Conservation (phyloP, 2,329 filamentous ascomycete genomes). For the Trichoderma sp. region DNA sequence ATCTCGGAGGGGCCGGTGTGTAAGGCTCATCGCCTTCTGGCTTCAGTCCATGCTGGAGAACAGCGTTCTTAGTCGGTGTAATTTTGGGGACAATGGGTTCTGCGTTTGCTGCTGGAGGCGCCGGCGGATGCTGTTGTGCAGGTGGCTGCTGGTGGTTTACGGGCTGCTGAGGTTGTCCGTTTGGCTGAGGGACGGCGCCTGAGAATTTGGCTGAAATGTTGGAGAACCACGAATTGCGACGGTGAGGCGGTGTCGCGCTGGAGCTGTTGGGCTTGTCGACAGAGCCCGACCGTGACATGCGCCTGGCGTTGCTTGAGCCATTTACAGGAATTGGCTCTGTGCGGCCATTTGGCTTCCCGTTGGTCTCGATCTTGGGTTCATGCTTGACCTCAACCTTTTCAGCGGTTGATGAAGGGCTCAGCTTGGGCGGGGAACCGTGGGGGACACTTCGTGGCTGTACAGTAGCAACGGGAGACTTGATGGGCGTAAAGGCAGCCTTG, state of each 20-base stretch:
- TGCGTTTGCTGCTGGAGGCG: slow-evolving; percentile 32
- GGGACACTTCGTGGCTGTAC: slow-evolving; percentile 36
- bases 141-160: slow-evolving; percentile 21
- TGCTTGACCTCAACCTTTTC: slow-evolving; percentile 20
- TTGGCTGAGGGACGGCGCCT: slow-evolving; percentile 45
- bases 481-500: slow-evolving; percentile 31
- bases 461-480: slow-evolving; percentile 27
- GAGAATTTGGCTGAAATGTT: slow-evolving; percentile 93
- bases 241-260: slow-evolving; percentile 41
- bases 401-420: slow-evolving; percentile 30
- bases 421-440: slow-evolving; percentile 26
- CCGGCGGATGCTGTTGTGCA: slow-evolving; percentile 3
- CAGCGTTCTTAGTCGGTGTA: slow-evolving; percentile 54
- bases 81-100: slow-evolving; percentile 44
- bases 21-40: slow-evolving; percentile 64
- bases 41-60: slow-evolving; percentile 56
- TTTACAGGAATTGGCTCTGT: slow-evolving; percentile 27
- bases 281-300: slow-evolving; percentile 37
- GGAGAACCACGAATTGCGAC: slow-evolving; percentile 86
- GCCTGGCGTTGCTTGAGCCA: slow-evolving; percentile 27
- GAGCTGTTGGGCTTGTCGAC: slow-evolving; percentile 33
- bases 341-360: slow-evolving; percentile 24
- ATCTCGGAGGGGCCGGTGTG: slow-evolving; percentile 71
- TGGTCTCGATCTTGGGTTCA: slow-evolving; percentile 18
- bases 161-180: slow-evolving; percentile 23